These are phyloP conservation scores for Zygotorulaspora danielsina DNA, from an alignment of 805 yeast species.

Conservation along the genomic window DNA sequence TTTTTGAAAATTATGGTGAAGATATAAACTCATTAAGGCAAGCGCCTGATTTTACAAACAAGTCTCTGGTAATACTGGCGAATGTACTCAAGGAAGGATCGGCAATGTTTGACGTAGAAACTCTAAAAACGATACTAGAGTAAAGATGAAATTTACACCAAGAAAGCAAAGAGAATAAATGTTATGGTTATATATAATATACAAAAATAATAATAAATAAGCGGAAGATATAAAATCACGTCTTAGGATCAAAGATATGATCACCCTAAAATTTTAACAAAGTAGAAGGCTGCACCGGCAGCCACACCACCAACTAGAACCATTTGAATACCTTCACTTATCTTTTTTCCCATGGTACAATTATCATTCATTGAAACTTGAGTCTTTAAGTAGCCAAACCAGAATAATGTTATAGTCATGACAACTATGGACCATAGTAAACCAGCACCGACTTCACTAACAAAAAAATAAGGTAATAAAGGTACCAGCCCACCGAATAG, in stretches of 20 bases:
- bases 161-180: conserved; percentile 1
- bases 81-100: conserved; percentile 55
- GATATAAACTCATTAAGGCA: conserved; percentile 57
- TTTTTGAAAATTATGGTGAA: conserved; percentile 57
- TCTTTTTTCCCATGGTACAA: conserved; percentile 54
- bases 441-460: conserved; percentile 69
- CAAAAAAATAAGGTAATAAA: conserved; percentile 84
- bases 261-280: conserved; percentile 68
- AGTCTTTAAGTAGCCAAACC: conserved; percentile 85
- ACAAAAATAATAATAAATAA: conserved; percentile 7
- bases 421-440: conserved; percentile 67
- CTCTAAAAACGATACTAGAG: conserved; percentile 36
- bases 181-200: conserved; percentile 15
- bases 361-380: conserved; percentile 78
- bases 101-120: conserved; percentile 55
- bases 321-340: conserved; percentile 86
- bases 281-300: conserved; percentile 94
- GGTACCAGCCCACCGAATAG: conserved; percentile 93
- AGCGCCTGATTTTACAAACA: conserved; percentile 58
- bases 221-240: conserved; percentile 1
- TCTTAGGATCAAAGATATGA: no score
- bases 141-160: conserved; percentile 14
- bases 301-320: conserved; percentile 94
- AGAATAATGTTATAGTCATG: conserved; percentile 80
- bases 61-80: conserved; percentile 54